Evolutionary conservation across 2,329 filamentous ascomycete genomes (phyloP), one percentile per base, ranked within the genome.

Genomic region (Clonostachys rhizophaga): DNA sequence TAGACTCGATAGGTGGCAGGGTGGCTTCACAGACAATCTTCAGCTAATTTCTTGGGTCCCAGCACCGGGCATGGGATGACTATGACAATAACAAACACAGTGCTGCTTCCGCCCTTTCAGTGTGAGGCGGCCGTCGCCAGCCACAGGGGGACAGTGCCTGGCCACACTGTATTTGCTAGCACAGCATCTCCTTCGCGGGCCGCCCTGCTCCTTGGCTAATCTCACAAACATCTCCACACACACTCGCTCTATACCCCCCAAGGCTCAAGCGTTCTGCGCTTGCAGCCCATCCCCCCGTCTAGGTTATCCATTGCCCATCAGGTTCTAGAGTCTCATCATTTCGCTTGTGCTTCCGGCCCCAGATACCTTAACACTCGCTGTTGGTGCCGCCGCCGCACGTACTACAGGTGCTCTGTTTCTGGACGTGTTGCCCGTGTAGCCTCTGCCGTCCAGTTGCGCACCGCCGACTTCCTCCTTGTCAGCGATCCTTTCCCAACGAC

Each of bases 261-360:
- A 37, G 34, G 37, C 42, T 50, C 44, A 47, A 36, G 37, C 42
- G 18, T 24, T 34, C n/a, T 47, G 44, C 42, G 42, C 37, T 46
- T 43, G 45, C 33, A 18, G 40, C 17, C 40, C 40, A 30, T 42
- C 40, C 34, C 30, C 39, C 24, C 24, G 20, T 43, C 24, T 33
- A 17, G 24, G 17, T 33, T 14, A 24, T 33, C 42, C 17, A 44
- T n/a, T 39, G 36, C 24, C 64, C 61, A 67, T 65, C 65, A 12
- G 66, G 66, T 63, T 65, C 68, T 63, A 63, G 63, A 65, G 66
- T 66, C 65, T 69, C 14, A 69, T 74, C 72, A 76, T 76, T 62
- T 76, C 73, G 72, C 72, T 76, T 75, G 70, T 65, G 65, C 65
- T 66, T 66, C 66, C 65, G 65, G 62, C 62, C 44, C 34, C 34